Evolutionary conservation across 768 basidiomycete genomes (phyloP).

Genomic region (Kwoniella sp.): DNA sequence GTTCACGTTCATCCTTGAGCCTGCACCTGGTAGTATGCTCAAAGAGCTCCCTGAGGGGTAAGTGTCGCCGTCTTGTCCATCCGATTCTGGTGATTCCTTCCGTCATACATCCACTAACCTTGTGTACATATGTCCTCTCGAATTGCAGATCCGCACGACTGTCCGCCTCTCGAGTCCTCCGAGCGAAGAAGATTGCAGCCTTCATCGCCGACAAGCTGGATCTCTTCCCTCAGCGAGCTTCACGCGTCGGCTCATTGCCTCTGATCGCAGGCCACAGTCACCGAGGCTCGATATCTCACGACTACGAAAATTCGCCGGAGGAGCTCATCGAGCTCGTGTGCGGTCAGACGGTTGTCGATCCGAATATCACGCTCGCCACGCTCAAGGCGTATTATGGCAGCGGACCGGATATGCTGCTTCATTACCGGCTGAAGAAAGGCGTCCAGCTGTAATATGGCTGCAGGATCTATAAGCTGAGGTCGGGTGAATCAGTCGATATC

Average conservation of each 20-base stretch:
- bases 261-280: background rate
- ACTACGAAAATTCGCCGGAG: constrained; percentile 58
- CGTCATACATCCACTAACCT: background rate
- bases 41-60: constrained; percentile 85
- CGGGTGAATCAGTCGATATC: background rate
- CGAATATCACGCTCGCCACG: constrained; percentile 85
- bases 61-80: too few species aligned
- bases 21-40: constrained; percentile 65
- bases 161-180: constrained; percentile 81
- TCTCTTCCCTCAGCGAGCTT: constrained; percentile 5
- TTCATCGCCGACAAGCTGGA: constrained; percentile 76
- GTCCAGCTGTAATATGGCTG: background rate
- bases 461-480: background rate
- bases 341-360: constrained; percentile 77
- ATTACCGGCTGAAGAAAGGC: constrained; percentile 49
- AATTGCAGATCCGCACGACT: constrained; percentile 74
- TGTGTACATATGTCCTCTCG: background rate
- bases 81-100: background rate
- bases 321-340: constrained; percentile 85
- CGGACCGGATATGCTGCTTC: constrained; percentile 54
- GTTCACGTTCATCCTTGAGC: constrained; percentile 84
- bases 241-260: background rate
- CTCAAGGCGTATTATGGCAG: constrained; percentile 69
- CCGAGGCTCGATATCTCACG: background rate
- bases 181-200: constrained; percentile 77